Evolutionary conservation across 176 grass and related monocot species (phyloP).

Genomic region (Elymus sibiricus): DNA sequence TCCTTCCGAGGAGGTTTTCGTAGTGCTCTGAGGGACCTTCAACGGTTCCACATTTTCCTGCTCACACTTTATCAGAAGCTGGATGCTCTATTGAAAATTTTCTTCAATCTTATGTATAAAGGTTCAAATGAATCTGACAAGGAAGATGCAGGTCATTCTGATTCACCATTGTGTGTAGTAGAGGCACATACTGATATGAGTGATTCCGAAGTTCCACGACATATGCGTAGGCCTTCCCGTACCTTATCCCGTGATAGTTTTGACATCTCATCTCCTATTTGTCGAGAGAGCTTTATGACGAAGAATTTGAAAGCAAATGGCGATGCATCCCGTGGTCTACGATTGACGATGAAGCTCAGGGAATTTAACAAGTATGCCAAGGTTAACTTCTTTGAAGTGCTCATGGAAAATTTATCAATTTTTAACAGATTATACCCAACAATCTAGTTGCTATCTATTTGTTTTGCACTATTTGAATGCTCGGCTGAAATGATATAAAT

Average conservation of each 20-base stretch:
- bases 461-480: not conserved
- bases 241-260: conserved; percentile 56
- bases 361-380: conserved; percentile 94
- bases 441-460: not conserved
- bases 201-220: conserved; percentile 49
- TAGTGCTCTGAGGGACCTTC: conserved; percentile 73
- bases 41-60: conserved; percentile 86
- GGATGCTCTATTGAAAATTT: conserved; percentile 62
- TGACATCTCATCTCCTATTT: conserved; percentile 54
- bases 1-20: conserved; percentile 85
- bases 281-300: conserved; percentile 57
- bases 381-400: conserved; percentile 51
- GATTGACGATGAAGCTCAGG: conserved; percentile 81
- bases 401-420: not conserved
- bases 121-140: conserved; percentile 53
- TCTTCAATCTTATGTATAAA: conserved; percentile 72
- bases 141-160: conserved; percentile 59
- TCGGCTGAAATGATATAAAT: not conserved
- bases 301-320: conserved; percentile 61
- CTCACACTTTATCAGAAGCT: conserved; percentile 85
- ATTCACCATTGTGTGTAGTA: conserved; percentile 35
- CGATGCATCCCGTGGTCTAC: conserved; percentile 54
- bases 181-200: conserved; percentile 42
- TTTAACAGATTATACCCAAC: not conserved
- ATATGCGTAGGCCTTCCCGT: conserved; percentile 39